phyloP scores from a whole-genome alignment of 257 asterid genomes.

The Buddleja alternifolia region DNA sequence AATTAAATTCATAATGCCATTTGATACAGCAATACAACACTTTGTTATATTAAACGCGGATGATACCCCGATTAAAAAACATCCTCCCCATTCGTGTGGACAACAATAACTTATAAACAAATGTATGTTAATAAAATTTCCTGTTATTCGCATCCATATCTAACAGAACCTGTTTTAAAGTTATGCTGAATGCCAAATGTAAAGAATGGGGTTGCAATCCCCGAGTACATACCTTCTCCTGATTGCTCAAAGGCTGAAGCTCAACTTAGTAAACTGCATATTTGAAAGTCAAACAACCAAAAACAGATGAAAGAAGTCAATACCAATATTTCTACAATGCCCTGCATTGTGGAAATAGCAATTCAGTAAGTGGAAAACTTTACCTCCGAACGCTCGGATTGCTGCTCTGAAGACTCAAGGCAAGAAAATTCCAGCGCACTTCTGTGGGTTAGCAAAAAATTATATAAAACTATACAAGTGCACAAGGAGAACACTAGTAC shows the following conservation, averaged over 20 bases:
- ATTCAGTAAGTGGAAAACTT: background rate
- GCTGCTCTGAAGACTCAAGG: slow-evolving; percentile 10
- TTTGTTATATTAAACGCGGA: slow-evolving; percentile 1
- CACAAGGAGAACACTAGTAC: background rate
- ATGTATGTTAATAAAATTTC: slow-evolving; percentile 20
- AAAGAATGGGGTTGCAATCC: background rate
- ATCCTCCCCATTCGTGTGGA: slow-evolving; percentile 11
- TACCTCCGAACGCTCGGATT: background rate
- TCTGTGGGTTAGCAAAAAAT: background rate
- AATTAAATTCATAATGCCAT: slow-evolving; percentile 27
- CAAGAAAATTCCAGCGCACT: background rate
- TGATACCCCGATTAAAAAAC: slow-evolving; percentile 6
- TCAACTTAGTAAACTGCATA: slow-evolving; percentile 1
- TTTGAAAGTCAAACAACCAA: background rate
- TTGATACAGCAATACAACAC: slow-evolving; percentile 17
- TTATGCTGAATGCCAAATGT: background rate
- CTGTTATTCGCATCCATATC: slow-evolving; percentile 13
- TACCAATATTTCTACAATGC: background rate
- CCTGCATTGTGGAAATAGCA: background rate
- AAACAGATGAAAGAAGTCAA: slow-evolving; percentile 16
- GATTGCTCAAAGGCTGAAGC: background rate
- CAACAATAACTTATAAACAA: slow-evolving; percentile 8
- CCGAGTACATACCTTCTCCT: slow-evolving; percentile 12
- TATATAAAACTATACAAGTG: background rate
- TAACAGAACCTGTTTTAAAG: slow-evolving; percentile 5